A percentile compares a stretch with the other conserved stretches of the same genome.
These are phyloP conservation scores for Rosa multiflora DNA, from an alignment of 306 rosid genomes.

Conservation along the genomic window DNA sequence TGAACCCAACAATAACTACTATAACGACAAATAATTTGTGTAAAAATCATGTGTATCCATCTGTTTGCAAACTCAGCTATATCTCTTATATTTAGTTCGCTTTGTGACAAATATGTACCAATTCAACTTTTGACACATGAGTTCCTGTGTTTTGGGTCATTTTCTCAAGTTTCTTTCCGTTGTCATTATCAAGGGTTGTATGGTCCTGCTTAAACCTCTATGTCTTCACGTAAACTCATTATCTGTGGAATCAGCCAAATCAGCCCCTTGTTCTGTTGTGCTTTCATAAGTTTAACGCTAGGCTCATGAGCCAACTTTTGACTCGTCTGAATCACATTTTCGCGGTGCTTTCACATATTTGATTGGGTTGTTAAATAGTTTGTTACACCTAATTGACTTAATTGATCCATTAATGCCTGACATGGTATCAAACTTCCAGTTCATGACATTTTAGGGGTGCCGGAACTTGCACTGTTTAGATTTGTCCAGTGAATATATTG, in stretches of 20 bases:
- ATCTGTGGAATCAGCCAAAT: conserved; percentile 4
- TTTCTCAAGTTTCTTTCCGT: conserved; percentile 6
- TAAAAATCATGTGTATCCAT: not conserved
- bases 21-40: not conserved
- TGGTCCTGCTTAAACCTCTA: conserved; percentile 17
- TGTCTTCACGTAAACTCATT: not conserved
- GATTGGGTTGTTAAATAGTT: not conserved
- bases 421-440: not conserved
- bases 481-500: not conserved
- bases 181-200: not conserved
- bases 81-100: too few relatives aligned
- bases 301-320: conserved; percentile 5
- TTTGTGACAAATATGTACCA: not conserved
- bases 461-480: not conserved
- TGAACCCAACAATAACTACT: not conserved
- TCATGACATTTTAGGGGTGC: not conserved
- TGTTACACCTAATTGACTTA: not conserved
- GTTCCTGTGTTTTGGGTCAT: conserved; percentile 3
- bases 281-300: not conserved
- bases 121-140: conserved; percentile 21
- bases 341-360: conserved; percentile 1
- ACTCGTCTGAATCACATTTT: conserved; percentile 14
- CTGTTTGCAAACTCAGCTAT: not conserved
- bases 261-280: not conserved
- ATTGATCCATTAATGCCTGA: not conserved